Conservation (phyloP, 2,329 filamentous ascomycete genomes). For the Thelonectria discophora region DNA sequence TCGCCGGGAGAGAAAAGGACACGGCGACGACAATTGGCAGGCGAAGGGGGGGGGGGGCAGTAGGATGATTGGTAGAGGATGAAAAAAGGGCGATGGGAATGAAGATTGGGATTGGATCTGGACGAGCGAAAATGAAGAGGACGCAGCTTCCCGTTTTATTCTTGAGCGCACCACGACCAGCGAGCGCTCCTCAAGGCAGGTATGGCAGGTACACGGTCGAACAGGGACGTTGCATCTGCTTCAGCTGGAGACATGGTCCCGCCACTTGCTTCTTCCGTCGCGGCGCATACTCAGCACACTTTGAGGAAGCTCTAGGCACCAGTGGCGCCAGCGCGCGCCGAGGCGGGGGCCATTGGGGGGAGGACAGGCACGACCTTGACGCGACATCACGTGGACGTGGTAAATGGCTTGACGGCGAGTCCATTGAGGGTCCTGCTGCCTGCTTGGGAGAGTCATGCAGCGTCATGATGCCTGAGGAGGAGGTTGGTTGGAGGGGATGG, state of each 20-base stretch:
- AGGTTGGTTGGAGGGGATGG: too few relatives aligned
- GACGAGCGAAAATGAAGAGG: conserved; percentile 7
- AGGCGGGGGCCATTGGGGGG: conserved; percentile 6
- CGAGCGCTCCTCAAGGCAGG: neutral
- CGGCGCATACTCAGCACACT: too few relatives aligned
- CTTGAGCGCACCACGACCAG: conserved; percentile 1
- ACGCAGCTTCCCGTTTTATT: conserved; percentile 20
- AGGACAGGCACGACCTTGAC: conserved; percentile 33
- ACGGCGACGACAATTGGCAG: conserved; percentile 26
- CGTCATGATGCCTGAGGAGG: too few relatives aligned
- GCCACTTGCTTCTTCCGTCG: conserved; percentile 10
- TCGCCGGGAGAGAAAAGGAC: conserved; percentile 33
- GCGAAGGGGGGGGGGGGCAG: neutral
- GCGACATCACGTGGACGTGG: conserved; percentile 41
- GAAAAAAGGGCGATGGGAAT: neutral
- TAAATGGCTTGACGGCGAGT: neutral
- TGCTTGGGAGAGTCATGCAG: too few relatives aligned
- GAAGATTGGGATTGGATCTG: conserved; percentile 10
- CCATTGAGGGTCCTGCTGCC: too few relatives aligned
- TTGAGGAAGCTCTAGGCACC: conserved; percentile 38
- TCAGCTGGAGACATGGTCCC: conserved; percentile 19
- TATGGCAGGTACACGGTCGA: too few relatives aligned
- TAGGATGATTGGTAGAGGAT: neutral
- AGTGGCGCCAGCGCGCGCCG: conserved; percentile 40
- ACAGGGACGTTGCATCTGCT: neutral